These are phyloP conservation scores for Rugonectria rugulosa DNA, from an alignment of 2,329 filamentous ascomycete species.

Conservation along the genomic window DNA sequence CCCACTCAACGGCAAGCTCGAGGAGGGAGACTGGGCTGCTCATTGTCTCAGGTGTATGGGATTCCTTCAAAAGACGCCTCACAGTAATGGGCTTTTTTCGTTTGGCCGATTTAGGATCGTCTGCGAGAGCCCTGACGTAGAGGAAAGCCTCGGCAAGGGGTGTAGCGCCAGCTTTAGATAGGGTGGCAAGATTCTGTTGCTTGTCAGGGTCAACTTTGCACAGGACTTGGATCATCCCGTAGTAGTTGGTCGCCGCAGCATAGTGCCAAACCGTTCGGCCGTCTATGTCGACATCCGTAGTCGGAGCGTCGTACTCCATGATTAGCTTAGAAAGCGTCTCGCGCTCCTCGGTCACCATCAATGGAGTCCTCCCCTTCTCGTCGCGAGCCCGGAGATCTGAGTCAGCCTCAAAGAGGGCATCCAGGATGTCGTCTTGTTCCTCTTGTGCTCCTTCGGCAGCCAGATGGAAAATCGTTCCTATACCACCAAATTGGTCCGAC, in stretches of 20 bases:
- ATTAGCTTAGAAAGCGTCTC: conserved; percentile 39
- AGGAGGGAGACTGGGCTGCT: conserved; percentile 8
- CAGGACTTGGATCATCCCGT: conserved; percentile 41
- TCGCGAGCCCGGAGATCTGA: conserved; percentile 41
- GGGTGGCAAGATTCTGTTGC: conserved; percentile 36
- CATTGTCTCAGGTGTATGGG: conserved; percentile 1
- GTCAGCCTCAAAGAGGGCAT: conserved; percentile 37
- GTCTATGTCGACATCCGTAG: conserved; percentile 40
- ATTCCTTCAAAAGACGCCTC: conserved; percentile 27
- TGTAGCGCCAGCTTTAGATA: conserved; percentile 34
- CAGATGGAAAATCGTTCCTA: conserved; percentile 43
- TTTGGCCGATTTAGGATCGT: not conserved
- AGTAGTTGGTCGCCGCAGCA: conserved; percentile 44
- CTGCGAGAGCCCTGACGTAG: conserved; percentile 16
- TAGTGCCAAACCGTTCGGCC: conserved; percentile 50
- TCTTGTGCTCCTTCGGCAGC: conserved; percentile 37
- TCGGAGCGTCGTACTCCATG: conserved; percentile 34
- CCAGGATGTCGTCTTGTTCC: conserved; percentile 37
- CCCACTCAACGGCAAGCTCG: conserved; percentile 39
- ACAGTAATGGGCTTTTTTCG: conserved; percentile 15
- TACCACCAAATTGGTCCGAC: conserved; percentile 14
- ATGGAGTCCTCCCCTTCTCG: conserved; percentile 42
- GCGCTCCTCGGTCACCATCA: conserved; percentile 44
- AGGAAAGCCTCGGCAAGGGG: conserved; percentile 44
- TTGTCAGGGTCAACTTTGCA: conserved; percentile 39